Conservation (phyloP, 2,329 filamentous ascomycete species). For the Botrytis sinoallii region DNA sequence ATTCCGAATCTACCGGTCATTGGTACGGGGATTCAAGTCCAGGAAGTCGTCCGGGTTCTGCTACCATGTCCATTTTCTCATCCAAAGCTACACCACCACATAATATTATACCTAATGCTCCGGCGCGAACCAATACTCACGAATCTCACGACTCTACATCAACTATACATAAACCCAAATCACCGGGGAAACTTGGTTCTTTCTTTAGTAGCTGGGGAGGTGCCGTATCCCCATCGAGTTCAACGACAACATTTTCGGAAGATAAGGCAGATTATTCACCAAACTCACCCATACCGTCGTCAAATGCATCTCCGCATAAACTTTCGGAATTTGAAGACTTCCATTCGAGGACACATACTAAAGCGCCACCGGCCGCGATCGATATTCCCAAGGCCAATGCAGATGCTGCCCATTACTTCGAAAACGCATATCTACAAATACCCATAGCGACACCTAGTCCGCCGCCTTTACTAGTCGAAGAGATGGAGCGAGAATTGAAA, state of each 20-base stretch:
- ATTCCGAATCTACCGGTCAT: conserved; percentile 32
- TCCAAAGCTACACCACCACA: conserved; percentile 36
- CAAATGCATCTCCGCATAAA: conserved; percentile 43
- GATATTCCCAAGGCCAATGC: conserved; percentile 38
- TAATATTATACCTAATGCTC: conserved; percentile 28
- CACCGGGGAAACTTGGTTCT: conserved; percentile 57
- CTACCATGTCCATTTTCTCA: conserved; percentile 39
- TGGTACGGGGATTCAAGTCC: conserved; percentile 35
- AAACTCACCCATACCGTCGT: conserved; percentile 56
- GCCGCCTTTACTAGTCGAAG: conserved; percentile 60
- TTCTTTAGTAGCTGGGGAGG: conserved; percentile 68
- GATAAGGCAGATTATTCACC: conserved; percentile 51
- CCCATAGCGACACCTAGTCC: conserved; percentile 40
- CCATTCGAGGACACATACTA: conserved; percentile 25
- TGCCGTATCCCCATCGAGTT: conserved; percentile 52
- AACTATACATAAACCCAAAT: conserved; percentile 43
- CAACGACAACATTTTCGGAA: conserved; percentile 60
- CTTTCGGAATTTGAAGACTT: conserved; percentile 33
- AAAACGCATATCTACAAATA: conserved; percentile 34
- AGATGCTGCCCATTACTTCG: conserved; percentile 42
- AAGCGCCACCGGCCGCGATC: conserved; percentile 40
- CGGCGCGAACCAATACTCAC: conserved; percentile 30
- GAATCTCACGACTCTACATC: conserved; percentile 33
- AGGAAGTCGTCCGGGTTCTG: conserved; percentile 29
- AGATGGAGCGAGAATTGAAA: conserved; percentile 91